phyloP scores from a whole-genome alignment of 2,329 filamentous ascomycete genomes.

The Trichoderma breve region DNA sequence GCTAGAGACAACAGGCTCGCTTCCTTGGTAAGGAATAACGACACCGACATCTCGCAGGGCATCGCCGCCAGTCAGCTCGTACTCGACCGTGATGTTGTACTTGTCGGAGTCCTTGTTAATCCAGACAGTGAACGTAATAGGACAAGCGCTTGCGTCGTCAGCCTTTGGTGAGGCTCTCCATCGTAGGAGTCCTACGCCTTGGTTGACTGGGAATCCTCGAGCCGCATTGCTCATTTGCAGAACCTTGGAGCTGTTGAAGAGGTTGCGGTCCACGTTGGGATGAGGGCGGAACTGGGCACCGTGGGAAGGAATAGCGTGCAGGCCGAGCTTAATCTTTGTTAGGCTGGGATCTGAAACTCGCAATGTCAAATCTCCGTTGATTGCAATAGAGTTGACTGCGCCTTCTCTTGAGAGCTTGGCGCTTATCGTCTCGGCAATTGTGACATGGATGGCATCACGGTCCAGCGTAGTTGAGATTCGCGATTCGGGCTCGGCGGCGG shows the following conservation, averaged over 20 bases:
- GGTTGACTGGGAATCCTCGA: slow-evolving; percentile 92
- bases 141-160: slow-evolving; percentile 76
- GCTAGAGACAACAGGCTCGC: slow-evolving; percentile 84
- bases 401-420: slow-evolving; percentile 89
- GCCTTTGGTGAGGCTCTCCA: slow-evolving; percentile 84
- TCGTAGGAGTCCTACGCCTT: slow-evolving; percentile 85
- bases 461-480: slow-evolving; percentile 68
- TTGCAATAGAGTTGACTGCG: slow-evolving; percentile 76
- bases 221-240: slow-evolving; percentile 88
- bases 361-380: slow-evolving; percentile 89
- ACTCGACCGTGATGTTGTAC: slow-evolving; percentile 91
- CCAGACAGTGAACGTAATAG: slow-evolving; percentile 97
- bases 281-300: slow-evolving; percentile 93
- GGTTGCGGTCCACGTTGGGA: slow-evolving; percentile 87
- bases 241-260: slow-evolving; percentile 77
- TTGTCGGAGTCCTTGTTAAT: slow-evolving; percentile 84
- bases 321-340: slow-evolving; percentile 85
- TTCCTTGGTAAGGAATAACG: slow-evolving; percentile 79
- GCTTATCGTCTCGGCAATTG: slow-evolving; percentile 83
- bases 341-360: slow-evolving; percentile 85
- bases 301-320: slow-evolving; percentile 72
- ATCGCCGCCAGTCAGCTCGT: slow-evolving; percentile 82
- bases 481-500: slow-evolving; percentile 52
- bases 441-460: slow-evolving; percentile 82
- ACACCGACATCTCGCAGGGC: slow-evolving; percentile 80